Percentiles rank a stretch among this genome's conserved stretches.
Conservation (phyloP, 345 rosid genomes). For the Acer negundo region DNA sequence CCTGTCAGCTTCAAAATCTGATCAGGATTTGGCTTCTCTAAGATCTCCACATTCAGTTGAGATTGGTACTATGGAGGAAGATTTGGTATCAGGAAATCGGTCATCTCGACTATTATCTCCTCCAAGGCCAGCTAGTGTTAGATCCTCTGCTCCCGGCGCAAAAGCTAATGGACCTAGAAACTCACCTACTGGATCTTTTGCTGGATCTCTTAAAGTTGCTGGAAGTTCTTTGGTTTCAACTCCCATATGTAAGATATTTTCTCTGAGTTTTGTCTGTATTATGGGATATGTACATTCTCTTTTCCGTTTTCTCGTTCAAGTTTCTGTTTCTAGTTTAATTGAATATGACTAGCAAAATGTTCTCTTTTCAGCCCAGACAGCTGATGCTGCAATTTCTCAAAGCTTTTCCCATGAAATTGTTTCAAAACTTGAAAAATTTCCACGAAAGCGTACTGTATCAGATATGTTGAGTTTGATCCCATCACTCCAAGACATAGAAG, state of each 20-base stretch:
- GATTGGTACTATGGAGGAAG: constrained; percentile 49
- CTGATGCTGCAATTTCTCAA: constrained; percentile 39
- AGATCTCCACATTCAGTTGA: constrained; percentile 62
- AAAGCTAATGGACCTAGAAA: constrained; percentile 53
- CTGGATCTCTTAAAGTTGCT: constrained; percentile 45
- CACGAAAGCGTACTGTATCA: constrained; percentile 65
- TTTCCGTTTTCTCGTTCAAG: neutral
- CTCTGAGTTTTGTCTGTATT: constrained; percentile 20
- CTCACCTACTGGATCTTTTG: constrained; percentile 35
- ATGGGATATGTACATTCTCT: constrained; percentile 14
- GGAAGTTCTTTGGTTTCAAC: constrained; percentile 56
- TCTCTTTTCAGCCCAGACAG: constrained; percentile 54
- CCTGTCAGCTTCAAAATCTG: constrained; percentile 69
- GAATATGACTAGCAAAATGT: constrained; percentile 32
- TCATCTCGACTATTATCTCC: constrained; percentile 66
- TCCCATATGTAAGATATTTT: constrained; percentile 75
- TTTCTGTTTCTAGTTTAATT: neutral
- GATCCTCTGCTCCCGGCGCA: constrained; percentile 42
- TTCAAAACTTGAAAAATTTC: constrained; percentile 47
- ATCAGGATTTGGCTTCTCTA: constrained; percentile 75
- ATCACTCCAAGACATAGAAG: constrained; percentile 63
- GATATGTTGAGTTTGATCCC: constrained; percentile 80
- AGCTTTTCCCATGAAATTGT: constrained; percentile 44
- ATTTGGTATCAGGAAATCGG: constrained; percentile 44
- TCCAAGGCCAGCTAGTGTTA: constrained; percentile 43